phyloP scores from a whole-genome alignment of 495 filamentous ascomycete genomes.

The Clohesyomyces aquaticus region DNA sequence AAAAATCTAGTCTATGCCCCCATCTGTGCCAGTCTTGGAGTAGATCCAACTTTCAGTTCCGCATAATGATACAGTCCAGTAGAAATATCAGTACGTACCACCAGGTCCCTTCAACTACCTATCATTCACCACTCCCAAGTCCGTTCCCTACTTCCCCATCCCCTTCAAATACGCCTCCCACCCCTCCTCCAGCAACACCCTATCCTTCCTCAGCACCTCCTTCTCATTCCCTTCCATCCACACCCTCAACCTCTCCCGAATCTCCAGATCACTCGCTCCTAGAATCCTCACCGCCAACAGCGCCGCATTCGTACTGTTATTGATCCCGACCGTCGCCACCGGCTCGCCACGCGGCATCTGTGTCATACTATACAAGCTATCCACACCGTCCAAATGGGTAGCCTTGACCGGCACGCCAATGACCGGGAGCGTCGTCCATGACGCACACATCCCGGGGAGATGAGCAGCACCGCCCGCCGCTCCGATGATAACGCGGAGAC shows the following conservation, averaged over 20 bases:
- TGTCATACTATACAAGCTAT: conserved; percentile 86
- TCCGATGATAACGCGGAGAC: conserved; percentile 90
- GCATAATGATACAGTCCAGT: neutral
- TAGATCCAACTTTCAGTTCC: no score
- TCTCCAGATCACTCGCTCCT: conserved; percentile 63
- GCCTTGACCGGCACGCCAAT: conserved; percentile 92
- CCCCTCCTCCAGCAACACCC: conserved; percentile 66
- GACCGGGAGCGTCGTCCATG: conserved; percentile 84
- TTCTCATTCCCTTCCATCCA: conserved; percentile 69
- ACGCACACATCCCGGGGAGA: conserved; percentile 88
- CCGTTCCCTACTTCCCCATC: conserved; percentile 47
- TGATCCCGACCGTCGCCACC: conserved; percentile 87
- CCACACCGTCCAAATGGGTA: conserved; percentile 82
- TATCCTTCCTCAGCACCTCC: conserved; percentile 67
- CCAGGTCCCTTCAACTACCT: neutral
- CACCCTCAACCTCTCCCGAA: conserved; percentile 64
- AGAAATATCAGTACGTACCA: neutral
- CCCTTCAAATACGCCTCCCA: conserved; percentile 71
- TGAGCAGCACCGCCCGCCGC: conserved; percentile 93
- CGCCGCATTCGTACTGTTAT: conserved; percentile 91
- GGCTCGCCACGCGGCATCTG: conserved; percentile 81
- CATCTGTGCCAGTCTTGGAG: no score
- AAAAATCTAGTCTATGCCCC: no score
- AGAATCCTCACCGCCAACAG: conserved; percentile 85
- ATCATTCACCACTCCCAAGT: neutral